These are phyloP conservation scores for Lasiosphaeriaceae sp. DNA, from an alignment of 495 filamentous ascomycete genomes.

Conservation along the genomic window DNA sequence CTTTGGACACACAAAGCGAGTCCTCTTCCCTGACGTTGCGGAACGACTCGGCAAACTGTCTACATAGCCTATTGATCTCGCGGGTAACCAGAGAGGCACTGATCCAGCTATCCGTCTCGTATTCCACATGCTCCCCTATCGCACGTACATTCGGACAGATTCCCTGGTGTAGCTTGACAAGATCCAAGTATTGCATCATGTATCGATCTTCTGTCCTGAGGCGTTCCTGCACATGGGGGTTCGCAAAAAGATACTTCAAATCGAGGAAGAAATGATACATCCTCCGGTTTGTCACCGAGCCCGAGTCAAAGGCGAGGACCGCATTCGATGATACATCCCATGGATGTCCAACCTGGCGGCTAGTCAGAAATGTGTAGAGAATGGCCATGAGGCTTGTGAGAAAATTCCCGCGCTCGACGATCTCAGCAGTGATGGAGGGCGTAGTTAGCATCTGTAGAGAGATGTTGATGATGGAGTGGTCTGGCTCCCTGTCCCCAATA, in stretches of 20 bases:
- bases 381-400: slow-evolving; percentile 92
- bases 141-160: slow-evolving; percentile 93
- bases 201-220: slow-evolving; percentile 81
- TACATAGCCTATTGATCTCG: slow-evolving; percentile 88
- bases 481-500: slow-evolving; percentile 92
- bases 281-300: slow-evolving; percentile 86
- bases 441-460: slow-evolving; percentile 96
- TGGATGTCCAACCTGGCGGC: slow-evolving; percentile 89
- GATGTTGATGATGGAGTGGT: slow-evolving; percentile 97
- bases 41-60: slow-evolving; percentile 86
- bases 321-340: slow-evolving; percentile 78
- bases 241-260: slow-evolving; percentile 82
- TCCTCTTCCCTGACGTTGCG: slow-evolving; percentile 58
- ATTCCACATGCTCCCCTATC: slow-evolving; percentile 93
- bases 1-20: slow-evolving; percentile 58
- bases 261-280: slow-evolving; percentile 98
- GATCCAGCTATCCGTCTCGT: slow-evolving; percentile 97
- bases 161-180: slow-evolving; percentile 92
- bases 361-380: slow-evolving; percentile 94
- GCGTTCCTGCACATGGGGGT: slow-evolving; percentile 77
- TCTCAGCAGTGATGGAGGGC: slow-evolving; percentile 90
- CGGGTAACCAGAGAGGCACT: slow-evolving; percentile 89
- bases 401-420: slow-evolving; percentile 94
- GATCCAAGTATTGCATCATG: slow-evolving; percentile 87
- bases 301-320: slow-evolving; percentile 85